These are phyloP conservation scores for Fonsecaea monophora DNA, from an alignment of 2,329 filamentous ascomycete genomes.

Conservation along the genomic window DNA sequence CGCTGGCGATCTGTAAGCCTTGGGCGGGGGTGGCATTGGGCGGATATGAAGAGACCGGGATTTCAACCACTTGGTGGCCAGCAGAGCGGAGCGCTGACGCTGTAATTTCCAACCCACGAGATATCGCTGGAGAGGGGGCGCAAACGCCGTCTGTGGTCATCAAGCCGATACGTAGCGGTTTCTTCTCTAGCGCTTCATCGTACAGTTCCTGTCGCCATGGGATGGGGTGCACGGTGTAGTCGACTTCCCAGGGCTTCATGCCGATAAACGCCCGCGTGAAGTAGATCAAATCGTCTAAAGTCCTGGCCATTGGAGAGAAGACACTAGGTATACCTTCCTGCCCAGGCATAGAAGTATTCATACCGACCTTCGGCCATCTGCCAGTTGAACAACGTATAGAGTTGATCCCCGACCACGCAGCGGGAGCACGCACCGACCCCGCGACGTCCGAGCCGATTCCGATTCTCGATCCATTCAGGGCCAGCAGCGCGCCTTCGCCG, in stretches of 20 bases:
- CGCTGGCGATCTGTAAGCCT: conserved; percentile 76
- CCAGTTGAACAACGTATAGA: conserved; percentile 85
- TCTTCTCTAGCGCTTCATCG: conserved; percentile 65
- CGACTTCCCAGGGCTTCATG: conserved; percentile 89
- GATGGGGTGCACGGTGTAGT: conserved; percentile 84
- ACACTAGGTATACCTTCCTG: conserved; percentile 90
- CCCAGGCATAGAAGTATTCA: conserved; percentile 86
- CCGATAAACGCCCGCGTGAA: conserved; percentile 79
- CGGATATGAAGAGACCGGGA: conserved; percentile 62
- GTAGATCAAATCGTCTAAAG: conserved; percentile 80
- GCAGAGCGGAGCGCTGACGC: conserved; percentile 71
- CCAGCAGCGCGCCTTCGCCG: conserved; percentile 81
- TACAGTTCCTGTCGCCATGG: conserved; percentile 72
- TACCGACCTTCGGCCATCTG: conserved; percentile 84
- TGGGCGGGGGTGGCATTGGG: conserved; percentile 77
- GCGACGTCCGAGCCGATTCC: conserved; percentile 92
- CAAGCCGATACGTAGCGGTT: conserved; percentile 74
- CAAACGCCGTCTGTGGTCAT: conserved; percentile 82
- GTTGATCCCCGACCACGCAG: conserved; percentile 90
- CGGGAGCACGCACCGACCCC: conserved; percentile 83
- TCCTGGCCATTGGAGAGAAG: conserved; percentile 91
- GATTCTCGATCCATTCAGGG: conserved; percentile 80
- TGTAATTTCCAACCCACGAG: conserved; percentile 73
- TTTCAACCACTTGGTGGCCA: conserved; percentile 76
- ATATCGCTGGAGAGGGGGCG: conserved; percentile 83